phyloP scores from a whole-genome alignment of 768 basidiomycete genomes.

The Trametes gibbosa region DNA sequence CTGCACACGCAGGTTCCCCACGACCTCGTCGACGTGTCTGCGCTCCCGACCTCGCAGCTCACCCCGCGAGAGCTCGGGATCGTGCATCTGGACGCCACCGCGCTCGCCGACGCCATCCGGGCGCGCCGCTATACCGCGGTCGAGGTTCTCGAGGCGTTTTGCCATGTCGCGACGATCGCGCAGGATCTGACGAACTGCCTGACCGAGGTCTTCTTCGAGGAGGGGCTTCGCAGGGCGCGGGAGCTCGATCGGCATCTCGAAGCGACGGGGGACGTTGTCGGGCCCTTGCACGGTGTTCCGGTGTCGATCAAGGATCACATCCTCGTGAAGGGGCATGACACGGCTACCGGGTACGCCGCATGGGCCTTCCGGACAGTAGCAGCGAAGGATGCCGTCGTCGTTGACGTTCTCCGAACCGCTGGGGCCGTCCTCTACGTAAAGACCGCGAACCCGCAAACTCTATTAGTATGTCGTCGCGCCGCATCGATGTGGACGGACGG shows the following conservation, averaged over 20 bases:
- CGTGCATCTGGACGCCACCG: conserved; percentile 35
- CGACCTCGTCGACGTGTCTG: conserved; percentile 28
- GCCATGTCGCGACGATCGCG: conserved; percentile 42
- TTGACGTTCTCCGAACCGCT: conserved; percentile 46
- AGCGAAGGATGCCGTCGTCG: conserved; percentile 42
- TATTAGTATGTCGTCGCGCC: conserved; percentile 37
- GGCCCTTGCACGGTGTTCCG: conserved; percentile 80
- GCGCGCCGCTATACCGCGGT: conserved; percentile 31
- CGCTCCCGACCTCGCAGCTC: conserved; percentile 28
- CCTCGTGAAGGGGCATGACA: conserved; percentile 59
- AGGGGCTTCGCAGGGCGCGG: conserved; percentile 59
- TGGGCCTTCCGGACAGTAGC: conserved; percentile 65
- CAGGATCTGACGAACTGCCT: conserved; percentile 73
- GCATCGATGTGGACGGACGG: not conserved
- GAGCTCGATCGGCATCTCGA: conserved; percentile 67
- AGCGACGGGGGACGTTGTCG: conserved; percentile 53
- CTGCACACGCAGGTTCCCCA: conserved; percentile 20
- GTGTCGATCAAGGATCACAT: conserved; percentile 75
- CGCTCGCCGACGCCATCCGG: conserved; percentile 28
- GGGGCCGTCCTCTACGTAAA: conserved; percentile 86
- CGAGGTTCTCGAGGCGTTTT: conserved; percentile 36
- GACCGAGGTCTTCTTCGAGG: conserved; percentile 78
- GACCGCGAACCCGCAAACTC: conserved; percentile 87
- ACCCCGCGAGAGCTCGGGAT: conserved; percentile 31
- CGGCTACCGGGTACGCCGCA: conserved; percentile 67